These are phyloP conservation scores for Mrakia blollopis DNA, from an alignment of 768 basidiomycete genomes.

Conservation along the genomic window DNA sequence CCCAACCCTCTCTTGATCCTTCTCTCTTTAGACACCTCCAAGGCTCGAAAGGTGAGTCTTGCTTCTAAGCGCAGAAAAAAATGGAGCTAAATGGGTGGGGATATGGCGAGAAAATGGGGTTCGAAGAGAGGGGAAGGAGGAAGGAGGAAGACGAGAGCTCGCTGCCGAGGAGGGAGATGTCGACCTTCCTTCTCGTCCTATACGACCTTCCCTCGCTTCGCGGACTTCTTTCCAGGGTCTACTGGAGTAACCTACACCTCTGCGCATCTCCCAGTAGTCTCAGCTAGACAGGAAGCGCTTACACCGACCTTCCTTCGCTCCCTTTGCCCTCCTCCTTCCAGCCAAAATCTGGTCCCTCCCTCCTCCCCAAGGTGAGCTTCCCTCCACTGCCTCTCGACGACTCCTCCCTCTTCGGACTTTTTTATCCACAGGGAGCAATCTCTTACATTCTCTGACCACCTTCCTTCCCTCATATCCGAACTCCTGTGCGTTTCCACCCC, in stretches of 20 bases:
- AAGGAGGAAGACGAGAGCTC: not conserved
- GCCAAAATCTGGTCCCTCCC: slow-evolving; percentile 12
- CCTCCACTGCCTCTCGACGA: not conserved
- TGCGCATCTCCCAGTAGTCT: too few relatives aligned
- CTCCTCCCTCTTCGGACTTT: not conserved
- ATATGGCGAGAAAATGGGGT: not conserved
- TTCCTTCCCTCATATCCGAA: not conserved
- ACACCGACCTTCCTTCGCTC: not conserved
- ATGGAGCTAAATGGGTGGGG: not conserved
- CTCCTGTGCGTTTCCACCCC: not conserved
- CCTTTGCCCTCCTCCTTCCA: not conserved
- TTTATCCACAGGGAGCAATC: too few relatives aligned
- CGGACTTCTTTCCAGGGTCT: too few relatives aligned
- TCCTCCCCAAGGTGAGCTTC: slow-evolving; percentile 6
- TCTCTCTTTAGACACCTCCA: not conserved
- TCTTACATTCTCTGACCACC: not conserved
- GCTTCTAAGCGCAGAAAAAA: not conserved
- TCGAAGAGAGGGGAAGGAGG: not conserved
- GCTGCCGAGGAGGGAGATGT: too few relatives aligned
- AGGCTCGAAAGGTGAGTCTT: not conserved
- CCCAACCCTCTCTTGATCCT: not conserved
- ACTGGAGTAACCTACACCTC: too few relatives aligned
- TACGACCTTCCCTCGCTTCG: too few relatives aligned
- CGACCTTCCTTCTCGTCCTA: too few relatives aligned
- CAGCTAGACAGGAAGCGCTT: too few relatives aligned